Evolutionary conservation across 495 filamentous ascomycete species (phyloP).

Genomic region (Tuber umbilicatum): DNA sequence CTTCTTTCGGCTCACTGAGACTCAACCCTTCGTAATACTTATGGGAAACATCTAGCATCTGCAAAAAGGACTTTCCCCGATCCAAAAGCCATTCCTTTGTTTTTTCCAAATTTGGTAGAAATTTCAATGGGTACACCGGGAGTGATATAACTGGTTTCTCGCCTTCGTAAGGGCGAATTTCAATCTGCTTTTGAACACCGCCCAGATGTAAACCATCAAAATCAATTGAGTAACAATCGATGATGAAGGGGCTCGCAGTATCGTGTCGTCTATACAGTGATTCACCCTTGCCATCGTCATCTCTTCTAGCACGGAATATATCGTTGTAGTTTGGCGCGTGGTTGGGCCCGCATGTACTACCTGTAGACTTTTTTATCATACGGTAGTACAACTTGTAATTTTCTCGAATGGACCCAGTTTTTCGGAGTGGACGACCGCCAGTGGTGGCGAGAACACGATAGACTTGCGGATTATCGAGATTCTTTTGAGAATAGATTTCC

Average conservation of each 20-base stretch:
- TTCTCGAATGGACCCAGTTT: neutral
- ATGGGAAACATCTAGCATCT: neutral
- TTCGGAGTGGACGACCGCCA: neutral
- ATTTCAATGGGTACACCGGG: neutral
- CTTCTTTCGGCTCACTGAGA: conserved; percentile 7
- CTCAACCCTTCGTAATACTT: conserved; percentile 8
- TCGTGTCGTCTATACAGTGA: neutral
- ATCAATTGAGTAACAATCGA: neutral
- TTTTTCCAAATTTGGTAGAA: neutral
- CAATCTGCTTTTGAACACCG: conserved; percentile 2
- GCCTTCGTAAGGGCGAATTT: neutral
- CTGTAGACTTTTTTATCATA: neutral
- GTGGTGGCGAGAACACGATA: neutral
- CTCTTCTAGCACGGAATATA: neutral
- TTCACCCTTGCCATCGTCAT: neutral
- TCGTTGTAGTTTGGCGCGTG: neutral
- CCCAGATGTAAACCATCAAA: neutral
- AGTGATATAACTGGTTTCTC: neutral
- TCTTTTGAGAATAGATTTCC: neutral
- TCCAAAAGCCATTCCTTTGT: neutral
- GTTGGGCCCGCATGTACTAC: neutral
- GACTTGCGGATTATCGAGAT: neutral
- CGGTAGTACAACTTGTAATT: neutral
- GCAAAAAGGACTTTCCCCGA: neutral
- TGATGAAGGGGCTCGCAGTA: neutral